Evolutionary conservation across 805 yeast genomes (phyloP), one percentile per base, ranked within the genome.

Genomic region (Schwanniomyces yamadae): DNA sequence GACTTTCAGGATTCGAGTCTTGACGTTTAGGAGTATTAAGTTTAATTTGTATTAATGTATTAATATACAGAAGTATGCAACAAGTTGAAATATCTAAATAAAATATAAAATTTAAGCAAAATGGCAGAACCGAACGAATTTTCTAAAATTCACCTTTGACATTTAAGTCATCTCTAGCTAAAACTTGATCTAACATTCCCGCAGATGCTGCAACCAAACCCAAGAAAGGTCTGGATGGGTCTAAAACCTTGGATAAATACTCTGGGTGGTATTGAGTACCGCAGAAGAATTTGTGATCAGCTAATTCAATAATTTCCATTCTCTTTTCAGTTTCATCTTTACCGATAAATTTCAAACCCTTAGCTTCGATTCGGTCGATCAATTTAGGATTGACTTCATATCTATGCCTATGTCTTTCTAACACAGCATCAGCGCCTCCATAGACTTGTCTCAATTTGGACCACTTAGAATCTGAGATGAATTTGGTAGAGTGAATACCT

Each of bases 181-280:
- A 66, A 33, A 87, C 75, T 30, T 77, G 71, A 42, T 84, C 85
- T 55, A 93, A 73, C 39, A 81, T 75, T 40, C 96, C 96, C 31
- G 93, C 74, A 31, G 96, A 70, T 13, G 99, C 98, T 35, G 98
- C 97, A 41, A 93, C 85, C 49, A 93, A 77, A 36, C 99, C 99
- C 59, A 93, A 75, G 70, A 93, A 87, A 37, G 99, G 99, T 61
- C 85, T 78, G 18, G 97, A 90, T 36, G 99, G 99, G 52, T 89
- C 95, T 58, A 93, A 76, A 18, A 95, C 99, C 66, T 95, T 89
- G 33, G 98, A 89, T 48, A 90, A 75, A 63, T 93, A 93, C 70
- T 93, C 99, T 22, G 99, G 99, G 61, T 93, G 99, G 69, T 90
- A 93, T 73, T 93, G 99, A 22, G 97, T 85, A 46, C 91, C 99